These are phyloP conservation scores for Pyracantha coccinea DNA, from an alignment of 331 rosid genomes.

Conservation along the genomic window DNA sequence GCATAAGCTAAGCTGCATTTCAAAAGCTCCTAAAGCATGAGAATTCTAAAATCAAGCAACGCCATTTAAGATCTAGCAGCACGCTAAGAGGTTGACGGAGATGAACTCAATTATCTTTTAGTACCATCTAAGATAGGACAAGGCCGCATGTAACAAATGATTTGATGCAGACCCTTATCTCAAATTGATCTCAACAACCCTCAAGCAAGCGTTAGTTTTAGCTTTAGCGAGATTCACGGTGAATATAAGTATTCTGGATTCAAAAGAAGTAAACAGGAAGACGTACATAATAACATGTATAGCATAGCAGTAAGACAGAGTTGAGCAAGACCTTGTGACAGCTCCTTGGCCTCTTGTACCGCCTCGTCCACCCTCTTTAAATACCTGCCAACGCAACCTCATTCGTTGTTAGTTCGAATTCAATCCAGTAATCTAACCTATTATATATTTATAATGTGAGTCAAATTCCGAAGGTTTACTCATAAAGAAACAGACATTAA, in stretches of 20 bases:
- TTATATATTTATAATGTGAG: too few species aligned
- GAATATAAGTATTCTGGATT: too few species aligned
- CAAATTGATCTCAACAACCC: too few species aligned
- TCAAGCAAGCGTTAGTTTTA: too few species aligned
- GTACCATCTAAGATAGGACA: neutral
- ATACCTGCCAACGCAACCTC: constrained; percentile 28
- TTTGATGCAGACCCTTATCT: too few species aligned
- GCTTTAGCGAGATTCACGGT: too few species aligned
- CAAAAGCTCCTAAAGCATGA: neutral
- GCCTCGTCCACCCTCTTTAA: constrained; percentile 63
- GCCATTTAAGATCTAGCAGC: neutral
- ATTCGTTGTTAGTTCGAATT: too few species aligned
- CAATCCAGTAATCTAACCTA: neutral
- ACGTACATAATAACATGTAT: too few species aligned
- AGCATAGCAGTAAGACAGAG: too few species aligned
- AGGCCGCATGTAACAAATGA: too few species aligned
- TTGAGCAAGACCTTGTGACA: constrained; percentile 25
- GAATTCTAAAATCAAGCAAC: neutral
- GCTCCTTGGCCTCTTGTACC: constrained; percentile 51
- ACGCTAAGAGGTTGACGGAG: neutral
- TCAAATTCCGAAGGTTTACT: neutral
- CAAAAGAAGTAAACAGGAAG: too few species aligned
- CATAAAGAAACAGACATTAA: neutral
- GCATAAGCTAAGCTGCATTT: too few species aligned
- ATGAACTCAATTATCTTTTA: neutral